These are phyloP conservation scores for Jasminum sambac DNA, from an alignment of 257 asterid genomes.

Conservation along the genomic window DNA sequence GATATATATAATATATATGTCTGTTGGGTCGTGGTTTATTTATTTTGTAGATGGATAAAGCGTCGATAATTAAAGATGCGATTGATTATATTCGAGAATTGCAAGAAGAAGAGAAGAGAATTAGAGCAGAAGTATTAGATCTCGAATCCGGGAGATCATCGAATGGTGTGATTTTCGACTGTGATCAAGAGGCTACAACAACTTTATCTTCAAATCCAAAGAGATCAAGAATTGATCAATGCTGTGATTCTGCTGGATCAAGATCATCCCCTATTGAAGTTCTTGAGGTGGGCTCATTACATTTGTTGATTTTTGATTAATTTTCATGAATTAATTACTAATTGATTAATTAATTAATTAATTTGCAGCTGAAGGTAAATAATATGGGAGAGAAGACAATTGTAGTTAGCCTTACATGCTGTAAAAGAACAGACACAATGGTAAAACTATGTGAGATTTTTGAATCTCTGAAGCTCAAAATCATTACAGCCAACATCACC, in stretches of 20 bases:
- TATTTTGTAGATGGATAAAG: constrained; percentile 72
- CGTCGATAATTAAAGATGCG: constrained; percentile 85
- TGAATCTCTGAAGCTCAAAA: constrained; percentile 70
- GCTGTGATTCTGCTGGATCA: constrained; percentile 30
- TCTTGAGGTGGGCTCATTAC: constrained; percentile 51
- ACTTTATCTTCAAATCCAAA: constrained; percentile 39
- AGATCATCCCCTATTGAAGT: constrained; percentile 57
- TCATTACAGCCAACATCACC: constrained; percentile 68
- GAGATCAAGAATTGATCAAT: constrained; percentile 44
- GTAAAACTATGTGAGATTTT: constrained; percentile 74
- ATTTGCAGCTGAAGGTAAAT: constrained; percentile 61
- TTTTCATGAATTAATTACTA: background rate
- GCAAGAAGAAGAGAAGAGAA: constrained; percentile 56
- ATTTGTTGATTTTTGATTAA: background rate
- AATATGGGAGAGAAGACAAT: constrained; percentile 64
- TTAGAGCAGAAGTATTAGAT: constrained; percentile 58
- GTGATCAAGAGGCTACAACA: constrained; percentile 38
- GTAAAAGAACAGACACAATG: constrained; percentile 73
- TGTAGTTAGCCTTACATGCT: constrained; percentile 78
- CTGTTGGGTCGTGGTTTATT: background rate
- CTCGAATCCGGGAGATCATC: constrained; percentile 43
- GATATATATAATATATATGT: too few relatives aligned
- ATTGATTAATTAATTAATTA: background rate
- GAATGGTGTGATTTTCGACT: constrained; percentile 22
- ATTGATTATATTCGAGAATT: constrained; percentile 65